phyloP scores from a whole-genome alignment of 306 rosid genomes.

The Sindora glabra region DNA sequence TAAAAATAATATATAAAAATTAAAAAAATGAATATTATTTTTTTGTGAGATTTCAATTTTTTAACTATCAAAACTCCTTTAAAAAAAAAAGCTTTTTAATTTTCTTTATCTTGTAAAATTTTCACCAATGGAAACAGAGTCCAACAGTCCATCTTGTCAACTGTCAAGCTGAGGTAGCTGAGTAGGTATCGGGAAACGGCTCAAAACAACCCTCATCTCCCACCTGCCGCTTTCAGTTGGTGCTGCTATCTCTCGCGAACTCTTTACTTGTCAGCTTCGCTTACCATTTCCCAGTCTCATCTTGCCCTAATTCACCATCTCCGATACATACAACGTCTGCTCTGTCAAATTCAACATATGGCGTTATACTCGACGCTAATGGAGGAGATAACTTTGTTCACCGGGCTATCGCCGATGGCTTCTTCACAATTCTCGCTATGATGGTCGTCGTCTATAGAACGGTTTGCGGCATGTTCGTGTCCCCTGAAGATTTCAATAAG shows the following conservation, averaged over 20 bases:
- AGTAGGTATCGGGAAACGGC: background rate
- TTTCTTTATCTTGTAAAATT: too few relatives aligned
- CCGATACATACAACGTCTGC: too few relatives aligned
- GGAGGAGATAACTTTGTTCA: conserved; percentile 47
- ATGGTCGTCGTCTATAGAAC: conserved; percentile 53
- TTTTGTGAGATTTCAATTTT: too few relatives aligned
- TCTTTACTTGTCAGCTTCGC: background rate
- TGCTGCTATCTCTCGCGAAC: background rate
- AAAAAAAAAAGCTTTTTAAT: too few relatives aligned
- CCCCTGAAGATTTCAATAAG: conserved; percentile 67
- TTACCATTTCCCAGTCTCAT: background rate
- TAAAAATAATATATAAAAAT: too few relatives aligned
- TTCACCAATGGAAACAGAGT: too few relatives aligned
- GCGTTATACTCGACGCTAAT: conserved; percentile 29
- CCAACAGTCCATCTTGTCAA: too few relatives aligned
- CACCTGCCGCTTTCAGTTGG: background rate
- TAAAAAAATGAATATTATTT: too few relatives aligned
- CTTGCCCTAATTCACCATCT: too few relatives aligned
- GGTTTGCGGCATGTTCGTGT: conserved; percentile 59
- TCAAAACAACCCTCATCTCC: background rate
- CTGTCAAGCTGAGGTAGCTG: background rate
- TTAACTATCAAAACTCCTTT: too few relatives aligned
- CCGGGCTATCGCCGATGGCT: conserved; percentile 70
- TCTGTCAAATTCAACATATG: too few relatives aligned
- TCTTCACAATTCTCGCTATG: conserved; percentile 56